Base-by-base conservation (phyloP, 352 stramenopile species). In the Blastocystis sp. region DNA sequence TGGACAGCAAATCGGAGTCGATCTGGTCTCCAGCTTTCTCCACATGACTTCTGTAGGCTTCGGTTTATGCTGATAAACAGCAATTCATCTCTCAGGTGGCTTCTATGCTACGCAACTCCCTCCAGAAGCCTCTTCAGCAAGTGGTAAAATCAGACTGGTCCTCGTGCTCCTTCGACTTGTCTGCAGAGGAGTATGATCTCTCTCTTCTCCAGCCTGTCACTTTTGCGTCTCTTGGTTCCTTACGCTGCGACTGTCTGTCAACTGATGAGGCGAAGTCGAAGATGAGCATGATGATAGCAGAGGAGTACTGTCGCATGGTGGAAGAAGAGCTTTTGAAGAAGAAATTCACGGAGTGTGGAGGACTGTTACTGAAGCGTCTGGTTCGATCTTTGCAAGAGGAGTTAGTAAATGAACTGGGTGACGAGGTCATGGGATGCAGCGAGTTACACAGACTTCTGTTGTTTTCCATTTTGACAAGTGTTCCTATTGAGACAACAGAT, bases 261-360 rank as follows among this genome's bases (percentile, higher is more conserved):
- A 69, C 43, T 13, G 73, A 85, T 3, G 16, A 53, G 13, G 73
- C 50, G 54, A 53, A 18, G 18, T 34, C 3, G 47, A 3, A 9
- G 16, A 30, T 85, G n/a, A 26, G 47, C 8, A 8, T n/a, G 53
- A 54, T 54, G 20, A 43, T 55, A 16, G 34, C 43, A 18, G n/a
- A 30, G 18, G 18, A 53, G 53, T 66, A 66, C 47, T 45, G 59
- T 20, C 50, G 37, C 37, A 11, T 34, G 16, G 26, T 64, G n/a
- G 50, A 43, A 8, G 34, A 41, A 13, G 47, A 34, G 39, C 39
- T 85, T 16, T 7, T 37, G n/a, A n/a, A 68, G n/a, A 39, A 45
- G 13, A 24, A 55, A 3, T 85, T 85, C 50, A 85, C 73, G 1
- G 73, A 85, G 50, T 85, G 73, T 24, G 73, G 73, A 2, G 73